Evolutionary conservation across 345 rosid species (phyloP).

Genomic region (Eucalyptus cladocalyx): DNA sequence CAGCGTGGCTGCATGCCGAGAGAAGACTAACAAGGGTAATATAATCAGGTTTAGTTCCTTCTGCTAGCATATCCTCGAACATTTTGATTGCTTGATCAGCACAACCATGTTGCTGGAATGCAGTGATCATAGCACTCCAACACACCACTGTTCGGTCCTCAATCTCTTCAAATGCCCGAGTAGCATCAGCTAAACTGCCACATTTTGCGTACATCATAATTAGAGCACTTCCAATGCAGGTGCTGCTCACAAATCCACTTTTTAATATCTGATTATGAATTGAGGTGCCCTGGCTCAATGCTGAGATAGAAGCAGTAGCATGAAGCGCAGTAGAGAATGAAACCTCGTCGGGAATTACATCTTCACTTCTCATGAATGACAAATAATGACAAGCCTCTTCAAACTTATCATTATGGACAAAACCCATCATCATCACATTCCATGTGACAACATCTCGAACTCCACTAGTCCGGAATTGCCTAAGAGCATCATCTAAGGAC

Average conservation of each 20-base stretch:
- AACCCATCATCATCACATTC: constrained; percentile 31
- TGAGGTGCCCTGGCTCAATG: constrained; percentile 11
- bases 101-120: constrained; percentile 32
- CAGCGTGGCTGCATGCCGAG: constrained; percentile 28
- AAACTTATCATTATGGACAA: constrained; percentile 1
- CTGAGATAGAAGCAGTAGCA: constrained; percentile 23
- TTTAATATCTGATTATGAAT: constrained; percentile 25
- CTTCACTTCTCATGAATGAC: constrained; percentile 13
- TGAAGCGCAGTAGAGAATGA: constrained; percentile 26
- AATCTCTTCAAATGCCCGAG: constrained; percentile 10
- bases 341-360: constrained; percentile 21
- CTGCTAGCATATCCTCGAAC: constrained; percentile 21
- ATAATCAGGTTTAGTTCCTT: constrained; percentile 20
- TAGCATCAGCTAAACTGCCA: constrained; percentile 14
- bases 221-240: constrained; percentile 12
- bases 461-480: background rate
- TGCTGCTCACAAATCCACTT: constrained; percentile 8
- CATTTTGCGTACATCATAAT: constrained; percentile 40
- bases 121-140: constrained; percentile 31
- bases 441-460: constrained; percentile 13
- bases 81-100: constrained; percentile 11
- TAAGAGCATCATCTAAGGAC: constrained; percentile 9
- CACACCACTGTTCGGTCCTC: constrained; percentile 18
- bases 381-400: constrained; percentile 23
- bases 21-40: constrained; percentile 21